A percentile compares a stretch with the other conserved stretches of the same genome.
Evolutionary conservation across 306 rosid species (phyloP).

Genomic region (Pachyrhizus erosus): DNA sequence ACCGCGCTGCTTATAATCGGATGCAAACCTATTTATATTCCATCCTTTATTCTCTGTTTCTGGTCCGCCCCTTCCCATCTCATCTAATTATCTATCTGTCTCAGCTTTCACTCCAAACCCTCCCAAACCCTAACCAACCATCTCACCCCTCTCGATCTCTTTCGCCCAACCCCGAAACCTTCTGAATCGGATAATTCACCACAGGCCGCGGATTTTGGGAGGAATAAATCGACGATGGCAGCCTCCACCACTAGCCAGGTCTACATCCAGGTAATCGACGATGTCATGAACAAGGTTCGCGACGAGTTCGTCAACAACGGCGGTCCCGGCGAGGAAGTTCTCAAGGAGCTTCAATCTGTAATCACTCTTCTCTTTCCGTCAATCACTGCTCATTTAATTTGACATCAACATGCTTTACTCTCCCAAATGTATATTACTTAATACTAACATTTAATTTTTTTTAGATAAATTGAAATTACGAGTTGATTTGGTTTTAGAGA

Average conservation of each 20-base stretch:
- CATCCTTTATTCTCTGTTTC: slow-evolving; percentile 67
- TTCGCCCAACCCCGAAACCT: not conserved
- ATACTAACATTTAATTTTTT: too few species aligned
- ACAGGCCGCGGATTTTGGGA: slow-evolving; percentile 12
- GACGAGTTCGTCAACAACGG: slow-evolving; percentile 82
- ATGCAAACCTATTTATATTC: slow-evolving; percentile 99
- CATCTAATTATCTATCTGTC: slow-evolving; percentile 29
- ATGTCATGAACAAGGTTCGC: slow-evolving; percentile 83
- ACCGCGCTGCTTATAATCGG: slow-evolving; percentile 58
- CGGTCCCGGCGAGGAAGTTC: slow-evolving; percentile 84
- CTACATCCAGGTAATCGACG: slow-evolving; percentile 83
- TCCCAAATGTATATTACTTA: too few species aligned
- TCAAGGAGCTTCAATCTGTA: slow-evolving; percentile 97
- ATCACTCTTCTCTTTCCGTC: slow-evolving; percentile 5
- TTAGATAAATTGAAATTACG: not conserved
- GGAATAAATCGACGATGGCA: slow-evolving; percentile 56
- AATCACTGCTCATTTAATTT: not conserved
- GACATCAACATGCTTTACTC: not conserved
- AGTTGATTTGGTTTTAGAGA: not conserved
- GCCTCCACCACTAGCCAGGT: slow-evolving; percentile 77
- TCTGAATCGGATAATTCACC: slow-evolving; percentile 27
- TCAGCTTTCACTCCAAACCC: slow-evolving; percentile 37
- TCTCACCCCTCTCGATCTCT: slow-evolving; percentile 27
- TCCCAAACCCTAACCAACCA: slow-evolving; percentile 41
- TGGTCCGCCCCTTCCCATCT: slow-evolving; percentile 57